Evolutionary conservation across 352 stramenopile species (phyloP).

Genomic region (Aphanomyces invadans): DNA sequence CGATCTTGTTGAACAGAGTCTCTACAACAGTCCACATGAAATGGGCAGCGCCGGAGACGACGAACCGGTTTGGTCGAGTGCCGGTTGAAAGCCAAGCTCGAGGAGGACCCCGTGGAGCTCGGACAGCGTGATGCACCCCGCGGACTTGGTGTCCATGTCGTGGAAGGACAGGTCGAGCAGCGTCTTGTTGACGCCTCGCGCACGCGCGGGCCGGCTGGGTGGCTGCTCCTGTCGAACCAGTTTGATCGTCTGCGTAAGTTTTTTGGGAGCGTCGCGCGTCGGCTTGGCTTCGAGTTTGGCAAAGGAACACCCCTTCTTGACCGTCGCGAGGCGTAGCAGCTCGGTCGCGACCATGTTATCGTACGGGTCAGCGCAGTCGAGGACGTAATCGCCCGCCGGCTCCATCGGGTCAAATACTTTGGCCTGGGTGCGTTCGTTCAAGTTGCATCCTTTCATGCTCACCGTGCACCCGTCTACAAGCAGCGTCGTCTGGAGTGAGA

Average conservation of each 20-base stretch:
- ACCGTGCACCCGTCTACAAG: conserved; percentile 38
- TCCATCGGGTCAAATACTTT: conserved; percentile 64
- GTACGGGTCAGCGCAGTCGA: conserved; percentile 61
- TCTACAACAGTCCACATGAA: conserved; percentile 2
- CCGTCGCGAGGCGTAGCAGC: conserved; percentile 60
- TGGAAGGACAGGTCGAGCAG: conserved; percentile 56
- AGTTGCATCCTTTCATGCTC: conserved; percentile 54
- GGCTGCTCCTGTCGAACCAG: conserved; percentile 9
- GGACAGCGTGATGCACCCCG: conserved; percentile 41
- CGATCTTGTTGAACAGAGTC: conserved; percentile 17
- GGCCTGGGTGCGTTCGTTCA: conserved; percentile 26
- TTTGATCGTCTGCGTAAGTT: conserved; percentile 15
- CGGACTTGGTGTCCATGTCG: conserved; percentile 56
- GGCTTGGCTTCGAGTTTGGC: conserved; percentile 36
- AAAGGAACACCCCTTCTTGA: conserved; percentile 64
- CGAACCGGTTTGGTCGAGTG: conserved; percentile 10
- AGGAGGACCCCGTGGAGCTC: conserved; percentile 60
- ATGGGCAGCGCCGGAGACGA: too few relatives aligned
- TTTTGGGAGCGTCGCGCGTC: conserved; percentile 24
- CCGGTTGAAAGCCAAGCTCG: conserved; percentile 54
- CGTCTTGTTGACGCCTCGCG: conserved; percentile 29
- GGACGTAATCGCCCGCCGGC: conserved; percentile 54
- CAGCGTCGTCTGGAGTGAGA: too few relatives aligned
- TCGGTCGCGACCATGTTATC: conserved; percentile 70
- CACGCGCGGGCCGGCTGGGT: neutral